These are phyloP conservation scores for Elsinoe australis DNA, from an alignment of 2,329 filamentous ascomycete genomes.

Conservation along the genomic window DNA sequence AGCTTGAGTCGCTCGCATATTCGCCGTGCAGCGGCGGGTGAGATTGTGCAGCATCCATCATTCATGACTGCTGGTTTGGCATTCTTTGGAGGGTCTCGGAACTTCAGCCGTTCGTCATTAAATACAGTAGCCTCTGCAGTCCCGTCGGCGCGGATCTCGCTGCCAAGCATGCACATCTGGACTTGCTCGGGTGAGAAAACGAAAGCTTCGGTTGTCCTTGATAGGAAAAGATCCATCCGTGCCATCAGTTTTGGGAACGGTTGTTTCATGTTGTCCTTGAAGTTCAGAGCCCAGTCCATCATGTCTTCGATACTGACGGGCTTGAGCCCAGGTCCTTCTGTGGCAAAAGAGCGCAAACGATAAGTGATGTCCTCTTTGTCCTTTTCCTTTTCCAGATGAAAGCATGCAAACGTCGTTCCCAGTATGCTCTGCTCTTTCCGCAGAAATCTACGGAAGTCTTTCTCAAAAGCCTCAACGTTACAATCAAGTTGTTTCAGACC, in stretches of 20 bases:
- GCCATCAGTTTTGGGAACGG: conserved; percentile 37
- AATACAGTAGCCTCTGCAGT: conserved; percentile 31
- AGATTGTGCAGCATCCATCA: conserved; percentile 57
- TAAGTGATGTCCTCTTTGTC: conserved; percentile 9
- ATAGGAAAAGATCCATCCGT: conserved; percentile 37
- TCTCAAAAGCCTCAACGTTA: conserved; percentile 23
- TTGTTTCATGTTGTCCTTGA: conserved; percentile 5
- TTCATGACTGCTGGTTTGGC: conserved; percentile 34
- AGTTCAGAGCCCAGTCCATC: conserved; percentile 38
- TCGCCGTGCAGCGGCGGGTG: conserved; percentile 48
- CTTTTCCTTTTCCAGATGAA: conserved; percentile 30
- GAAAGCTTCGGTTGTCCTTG: conserved; percentile 33
- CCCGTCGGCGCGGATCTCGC: conserved; percentile 29
- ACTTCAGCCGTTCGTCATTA: conserved; percentile 30
- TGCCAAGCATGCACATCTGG: conserved; percentile 22
- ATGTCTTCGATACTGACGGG: conserved; percentile 26
- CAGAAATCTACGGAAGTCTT: conserved; percentile 32
- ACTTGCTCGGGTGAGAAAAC: conserved; percentile 35
- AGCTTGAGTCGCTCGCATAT: conserved; percentile 48
- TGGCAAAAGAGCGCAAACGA: conserved; percentile 25
- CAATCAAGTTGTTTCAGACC: conserved; percentile 19
- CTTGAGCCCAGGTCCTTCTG: conserved; percentile 20
- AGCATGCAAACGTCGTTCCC: conserved; percentile 36
- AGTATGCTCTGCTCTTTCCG: conserved; percentile 33
- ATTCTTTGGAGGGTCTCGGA: conserved; percentile 18